Base-by-base conservation (phyloP, 2,329 filamentous ascomycete species). In the Ophiostoma perfectum region DNA sequence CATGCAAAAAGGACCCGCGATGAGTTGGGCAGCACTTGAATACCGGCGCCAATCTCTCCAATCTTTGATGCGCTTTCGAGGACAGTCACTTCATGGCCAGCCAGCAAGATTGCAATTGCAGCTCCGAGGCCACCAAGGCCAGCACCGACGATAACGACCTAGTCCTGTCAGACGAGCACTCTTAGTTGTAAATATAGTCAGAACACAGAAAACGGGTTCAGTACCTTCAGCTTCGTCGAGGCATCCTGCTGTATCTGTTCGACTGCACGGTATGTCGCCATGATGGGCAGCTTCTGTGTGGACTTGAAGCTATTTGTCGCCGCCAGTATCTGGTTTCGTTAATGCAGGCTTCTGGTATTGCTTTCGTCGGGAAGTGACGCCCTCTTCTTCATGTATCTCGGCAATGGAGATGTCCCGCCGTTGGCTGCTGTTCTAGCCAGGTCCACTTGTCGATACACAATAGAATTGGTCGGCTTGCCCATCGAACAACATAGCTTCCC, bases 21-120 rank as follows among this genome's bases (percentile, higher is more conserved):
- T 11, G 74, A 75, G 68, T 78, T 78, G 39, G 77, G 75, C 0
- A 77, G 75, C 5, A 78, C 71, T 27, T 70, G 69, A 36, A 70
- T 68, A 9, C 69, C 69, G 2, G 69, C 69, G 4, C 69, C 69
- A 2, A 70, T 64, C 16, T 70, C 70, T 41, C 70, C 70, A 45
- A 72, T 72, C 60, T 63, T 55, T 2, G 68, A 47, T 2, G 68
- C 71, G 5, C 58, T 45, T 52, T 72, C 71, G 3, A 72, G 47
- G 0, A 72, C 70, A 1, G 64, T 71, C 27, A 72, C 71, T 9
- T 67, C 68, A 38, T 72, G 71, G 18, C 71, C 71, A 7, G 71
- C 71, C 18, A 67, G 65, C 9, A 66, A 42, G 7, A 71, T 69
- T 8, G 64, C 60, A 45, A 71, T 71, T 7, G 71, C 70, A 4